A percentile compares a stretch with the other conserved stretches of the same genome.
These are phyloP conservation scores for Rhododendron molle DNA, from an alignment of 148 eudicot species.

Conservation along the genomic window DNA sequence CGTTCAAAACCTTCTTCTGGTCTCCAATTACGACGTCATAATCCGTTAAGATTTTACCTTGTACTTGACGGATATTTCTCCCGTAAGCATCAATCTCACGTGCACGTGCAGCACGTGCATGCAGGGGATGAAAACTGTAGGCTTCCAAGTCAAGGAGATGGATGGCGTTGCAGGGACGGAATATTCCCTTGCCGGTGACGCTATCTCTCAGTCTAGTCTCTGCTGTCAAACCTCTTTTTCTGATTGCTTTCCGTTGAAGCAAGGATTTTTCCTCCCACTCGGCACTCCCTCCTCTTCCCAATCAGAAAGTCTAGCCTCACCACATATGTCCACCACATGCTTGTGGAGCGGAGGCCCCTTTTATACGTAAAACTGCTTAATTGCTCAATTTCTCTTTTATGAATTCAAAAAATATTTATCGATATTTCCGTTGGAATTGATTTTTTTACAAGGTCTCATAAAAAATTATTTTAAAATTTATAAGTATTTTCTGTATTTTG, in stretches of 20 bases:
- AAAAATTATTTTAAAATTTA: too few relatives aligned
- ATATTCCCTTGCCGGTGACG: constrained; percentile 5
- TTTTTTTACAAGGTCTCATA: too few relatives aligned
- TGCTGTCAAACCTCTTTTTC: not conserved
- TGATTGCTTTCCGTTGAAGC: not conserved
- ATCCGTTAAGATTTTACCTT: not conserved
- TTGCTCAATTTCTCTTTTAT: too few relatives aligned
- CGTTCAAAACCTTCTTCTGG: not conserved
- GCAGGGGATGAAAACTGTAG: not conserved
- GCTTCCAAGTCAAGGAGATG: not conserved
- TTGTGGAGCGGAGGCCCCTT: too few relatives aligned
- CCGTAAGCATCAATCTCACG: not conserved
- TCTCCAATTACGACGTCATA: not conserved
- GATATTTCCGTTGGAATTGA: too few relatives aligned
- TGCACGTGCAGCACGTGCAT: constrained; percentile 6
- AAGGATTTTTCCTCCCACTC: not conserved
- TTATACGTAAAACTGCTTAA: too few relatives aligned
- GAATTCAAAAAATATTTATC: too few relatives aligned
- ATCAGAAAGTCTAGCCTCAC: too few relatives aligned
- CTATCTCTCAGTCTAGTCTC: not conserved
- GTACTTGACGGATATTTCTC: not conserved
- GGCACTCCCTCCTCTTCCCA: not conserved
- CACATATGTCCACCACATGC: too few relatives aligned
- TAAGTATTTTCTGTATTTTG: too few relatives aligned
- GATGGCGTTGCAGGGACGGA: constrained; percentile 6